These are phyloP conservation scores for Huntiella savannae DNA, from an alignment of 2,329 filamentous ascomycete species.

Conservation along the genomic window DNA sequence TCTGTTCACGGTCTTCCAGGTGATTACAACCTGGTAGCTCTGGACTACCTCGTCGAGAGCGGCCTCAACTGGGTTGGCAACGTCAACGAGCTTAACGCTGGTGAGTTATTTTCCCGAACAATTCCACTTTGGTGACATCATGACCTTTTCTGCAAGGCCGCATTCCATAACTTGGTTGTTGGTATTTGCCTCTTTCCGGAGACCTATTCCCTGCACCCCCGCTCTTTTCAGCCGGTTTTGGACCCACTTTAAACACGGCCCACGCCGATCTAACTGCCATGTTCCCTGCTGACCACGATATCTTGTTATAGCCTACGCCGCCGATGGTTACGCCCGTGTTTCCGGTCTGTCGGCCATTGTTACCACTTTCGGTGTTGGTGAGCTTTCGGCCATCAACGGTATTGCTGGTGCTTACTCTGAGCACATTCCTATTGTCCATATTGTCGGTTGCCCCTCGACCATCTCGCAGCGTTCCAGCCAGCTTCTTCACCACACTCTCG, in stretches of 20 bases:
- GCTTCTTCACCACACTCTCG: conserved; percentile 48
- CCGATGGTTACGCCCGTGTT: conserved; percentile 61
- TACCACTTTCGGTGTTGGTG: conserved; percentile 60
- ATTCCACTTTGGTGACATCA: not conserved
- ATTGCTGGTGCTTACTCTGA: conserved; percentile 58
- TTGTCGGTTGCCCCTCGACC: conserved; percentile 35
- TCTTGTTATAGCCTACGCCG: conserved; percentile 41
- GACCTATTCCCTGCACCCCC: not conserved
- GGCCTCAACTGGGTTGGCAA: conserved; percentile 48
- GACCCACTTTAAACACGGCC: not conserved
- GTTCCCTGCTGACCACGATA: conserved; percentile 12
- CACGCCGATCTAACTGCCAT: not conserved
- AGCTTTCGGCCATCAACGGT: conserved; percentile 55
- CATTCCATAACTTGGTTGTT: not conserved
- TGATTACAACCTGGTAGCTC: conserved; percentile 51
- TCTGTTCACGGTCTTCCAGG: conserved; percentile 52
- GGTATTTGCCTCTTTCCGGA: not conserved
- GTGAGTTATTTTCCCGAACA: conserved; percentile 22
- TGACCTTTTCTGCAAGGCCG: not conserved
- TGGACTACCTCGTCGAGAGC: conserved; percentile 43
- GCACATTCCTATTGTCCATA: conserved; percentile 51
- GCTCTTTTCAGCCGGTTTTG: not conserved
- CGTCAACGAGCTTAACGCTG: conserved; percentile 55
- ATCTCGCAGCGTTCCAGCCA: conserved; percentile 28
- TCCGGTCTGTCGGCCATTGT: conserved; percentile 51